These are phyloP conservation scores for Amyloporia xantha DNA, from an alignment of 768 basidiomycete species.

Conservation along the genomic window DNA sequence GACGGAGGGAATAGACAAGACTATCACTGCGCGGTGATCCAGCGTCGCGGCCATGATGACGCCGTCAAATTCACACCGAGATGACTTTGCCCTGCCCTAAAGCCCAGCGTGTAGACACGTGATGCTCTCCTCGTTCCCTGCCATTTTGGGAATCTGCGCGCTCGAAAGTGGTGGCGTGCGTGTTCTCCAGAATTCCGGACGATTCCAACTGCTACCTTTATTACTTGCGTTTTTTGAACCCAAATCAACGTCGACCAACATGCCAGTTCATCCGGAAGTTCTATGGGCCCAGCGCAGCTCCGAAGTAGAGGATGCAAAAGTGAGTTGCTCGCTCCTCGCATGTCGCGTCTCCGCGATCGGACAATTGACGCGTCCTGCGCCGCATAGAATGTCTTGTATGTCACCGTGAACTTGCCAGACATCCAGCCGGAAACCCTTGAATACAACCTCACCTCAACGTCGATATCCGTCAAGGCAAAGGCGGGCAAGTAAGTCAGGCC, in stretches of 20 bases:
- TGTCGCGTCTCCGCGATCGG: neutral
- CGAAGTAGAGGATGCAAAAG: constrained; percentile 57
- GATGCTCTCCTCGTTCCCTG: too few relatives aligned
- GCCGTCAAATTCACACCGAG: too few relatives aligned
- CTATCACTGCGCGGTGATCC: too few relatives aligned
- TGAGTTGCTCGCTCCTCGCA: constrained; percentile 21
- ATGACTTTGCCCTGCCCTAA: too few relatives aligned
- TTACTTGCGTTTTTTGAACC: constrained; percentile 6
- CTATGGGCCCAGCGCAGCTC: constrained; percentile 95
- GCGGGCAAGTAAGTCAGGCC: constrained; percentile 48
- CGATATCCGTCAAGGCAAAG: constrained; percentile 58
- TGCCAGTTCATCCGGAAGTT: constrained; percentile 72
- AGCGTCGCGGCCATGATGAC: too few relatives aligned
- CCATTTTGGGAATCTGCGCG: neutral
- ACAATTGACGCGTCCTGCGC: constrained; percentile 1
- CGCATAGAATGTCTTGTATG: constrained; percentile 75
- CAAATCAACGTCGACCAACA: constrained; percentile 18
- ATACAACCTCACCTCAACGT: constrained; percentile 50
- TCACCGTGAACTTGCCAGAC: constrained; percentile 81
- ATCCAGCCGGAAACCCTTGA: constrained; percentile 53
- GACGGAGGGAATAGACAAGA: too few relatives aligned
- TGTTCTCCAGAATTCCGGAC: constrained; percentile 24
- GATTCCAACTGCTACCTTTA: constrained; percentile 16
- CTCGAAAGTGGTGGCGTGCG: neutral
- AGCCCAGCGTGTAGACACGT: too few relatives aligned